phyloP scores from a whole-genome alignment of 495 filamentous ascomycete genomes.

The Venustampulla echinocandica region DNA sequence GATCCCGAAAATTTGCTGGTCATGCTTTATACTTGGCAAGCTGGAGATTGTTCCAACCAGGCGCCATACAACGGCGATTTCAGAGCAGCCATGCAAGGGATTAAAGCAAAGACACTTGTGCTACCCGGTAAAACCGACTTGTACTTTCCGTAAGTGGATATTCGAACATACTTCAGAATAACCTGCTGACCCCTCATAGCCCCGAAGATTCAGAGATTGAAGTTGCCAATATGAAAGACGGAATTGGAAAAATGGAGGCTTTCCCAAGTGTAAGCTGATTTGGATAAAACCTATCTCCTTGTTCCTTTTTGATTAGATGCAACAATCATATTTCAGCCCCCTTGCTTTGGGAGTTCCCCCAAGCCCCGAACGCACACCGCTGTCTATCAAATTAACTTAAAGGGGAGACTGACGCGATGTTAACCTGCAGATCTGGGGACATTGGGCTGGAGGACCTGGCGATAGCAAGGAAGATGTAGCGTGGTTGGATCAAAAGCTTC shows the following conservation, averaged over 20 bases:
- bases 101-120: constrained; percentile 59
- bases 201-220: constrained; percentile 64
- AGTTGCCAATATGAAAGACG: constrained; percentile 52
- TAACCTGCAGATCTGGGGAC: constrained; percentile 48
- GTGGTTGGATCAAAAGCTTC: constrained; percentile 56
- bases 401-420: constrained; percentile 45
- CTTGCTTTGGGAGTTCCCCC: neutral
- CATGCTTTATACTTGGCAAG: constrained; percentile 69
- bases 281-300: neutral
- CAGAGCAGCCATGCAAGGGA: constrained; percentile 53
- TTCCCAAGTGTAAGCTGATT: constrained; percentile 39
- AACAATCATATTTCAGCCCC: neutral
- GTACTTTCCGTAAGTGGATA: constrained; percentile 56
- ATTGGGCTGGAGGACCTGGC: constrained; percentile 59
- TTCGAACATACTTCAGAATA: neutral
- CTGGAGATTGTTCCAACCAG: constrained; percentile 54
- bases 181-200: constrained; percentile 26
- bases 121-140: constrained; percentile 59
- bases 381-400: no score
- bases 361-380: no score
- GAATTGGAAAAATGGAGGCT: constrained; percentile 45
- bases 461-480: constrained; percentile 54
- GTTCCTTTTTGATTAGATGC: no score
- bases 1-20: constrained; percentile 59
- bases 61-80: constrained; percentile 58